A percentile compares a stretch with the other conserved stretches of the same genome.
These are phyloP conservation scores for Phoma sp. DNA, from an alignment of 2,329 filamentous ascomycete genomes.

Conservation along the genomic window DNA sequence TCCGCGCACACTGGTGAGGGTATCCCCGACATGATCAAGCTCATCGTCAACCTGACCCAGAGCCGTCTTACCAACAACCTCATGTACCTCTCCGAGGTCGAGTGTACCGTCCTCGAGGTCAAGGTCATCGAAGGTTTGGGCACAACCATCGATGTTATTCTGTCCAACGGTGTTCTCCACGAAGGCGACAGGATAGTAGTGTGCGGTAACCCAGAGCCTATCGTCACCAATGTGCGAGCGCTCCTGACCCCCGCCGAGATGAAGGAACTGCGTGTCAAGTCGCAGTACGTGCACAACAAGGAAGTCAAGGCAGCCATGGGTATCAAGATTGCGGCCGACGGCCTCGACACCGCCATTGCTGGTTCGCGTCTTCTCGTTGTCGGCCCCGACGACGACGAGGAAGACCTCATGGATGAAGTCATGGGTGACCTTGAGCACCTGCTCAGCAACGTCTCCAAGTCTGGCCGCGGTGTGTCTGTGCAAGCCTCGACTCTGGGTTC, in stretches of 20 bases:
- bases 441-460: constrained; percentile 88
- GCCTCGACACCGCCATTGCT: constrained; percentile 93
- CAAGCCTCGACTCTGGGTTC: constrained; percentile 98
- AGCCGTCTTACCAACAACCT: constrained; percentile 96
- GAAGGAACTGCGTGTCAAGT: constrained; percentile 94
- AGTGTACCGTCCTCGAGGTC: constrained; percentile 97
- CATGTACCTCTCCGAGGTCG: constrained; percentile 98
- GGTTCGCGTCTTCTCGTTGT: constrained; percentile 94
- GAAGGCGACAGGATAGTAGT: constrained; percentile 95
- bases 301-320: constrained; percentile 97
- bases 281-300: constrained; percentile 97
- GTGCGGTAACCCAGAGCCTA: constrained; percentile 95
- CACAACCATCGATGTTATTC: constrained; percentile 96
- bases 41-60: constrained; percentile 89
- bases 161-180: constrained; percentile 92
- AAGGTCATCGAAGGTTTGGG: constrained; percentile 99
- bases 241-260: constrained; percentile 91
- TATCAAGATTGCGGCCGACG: constrained; percentile 98
- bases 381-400: constrained; percentile 93
- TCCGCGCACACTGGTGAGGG: constrained; percentile 99
- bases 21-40: constrained; percentile 98
- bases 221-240: constrained; percentile 92
- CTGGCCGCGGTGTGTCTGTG: constrained; percentile 92
- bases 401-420: constrained; percentile 94
- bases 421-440: constrained; percentile 92